Base-by-base conservation (phyloP, 2,329 filamentous ascomycete genomes). In the Pseudogymnoascus destructans region DNA sequence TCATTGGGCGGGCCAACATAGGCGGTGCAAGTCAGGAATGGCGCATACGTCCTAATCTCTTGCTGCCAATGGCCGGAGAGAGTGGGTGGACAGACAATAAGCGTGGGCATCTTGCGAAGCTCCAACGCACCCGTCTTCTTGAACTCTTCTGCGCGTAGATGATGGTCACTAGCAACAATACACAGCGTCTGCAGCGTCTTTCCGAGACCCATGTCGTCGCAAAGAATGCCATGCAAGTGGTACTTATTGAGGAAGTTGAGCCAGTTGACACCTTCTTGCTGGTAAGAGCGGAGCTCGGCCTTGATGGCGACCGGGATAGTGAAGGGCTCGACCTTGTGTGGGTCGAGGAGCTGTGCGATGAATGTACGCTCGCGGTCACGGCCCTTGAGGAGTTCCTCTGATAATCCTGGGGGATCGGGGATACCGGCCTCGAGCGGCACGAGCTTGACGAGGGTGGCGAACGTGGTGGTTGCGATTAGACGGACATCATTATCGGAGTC, bases 251-350 rank as follows among this genome's bases (percentile, higher is more conserved):
- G 84, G 74, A 98, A 98, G 59, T 95, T 85, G 57, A 98, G 81
- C 93, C 93, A 98, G 69, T 98, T 98, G 68, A 98, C 92, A 70
- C 93, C 93, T 58, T 98, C 93, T 71, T 98, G 93, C 71, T 98
- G 95, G 69, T 98, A 98, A 0, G 91, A 95, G 63, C 93, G 88
- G 57, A 98, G 80, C 67, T 95, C 89, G 0, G 93, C 95, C 72
- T 97, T 97, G 75, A 98, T 98, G 3, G 89, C 87, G 42, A 98
- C 93, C 0, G 93, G 93, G 49, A 98, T 95, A 63, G 86, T 75
- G 72, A 97, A 98, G 0, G 87, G 77, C 70, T 98, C 93, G 21
- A 98, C 89, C 73, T 98, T 98, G 73, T 95, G 95, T 4, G 90
- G 87, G 69, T 98, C 93, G 57, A 98, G 79, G 71, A 98, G 89